These are phyloP conservation scores for Diutina mesorugosa DNA, from an alignment of 1,139 yeast genomes.

Conservation along the genomic window DNA sequence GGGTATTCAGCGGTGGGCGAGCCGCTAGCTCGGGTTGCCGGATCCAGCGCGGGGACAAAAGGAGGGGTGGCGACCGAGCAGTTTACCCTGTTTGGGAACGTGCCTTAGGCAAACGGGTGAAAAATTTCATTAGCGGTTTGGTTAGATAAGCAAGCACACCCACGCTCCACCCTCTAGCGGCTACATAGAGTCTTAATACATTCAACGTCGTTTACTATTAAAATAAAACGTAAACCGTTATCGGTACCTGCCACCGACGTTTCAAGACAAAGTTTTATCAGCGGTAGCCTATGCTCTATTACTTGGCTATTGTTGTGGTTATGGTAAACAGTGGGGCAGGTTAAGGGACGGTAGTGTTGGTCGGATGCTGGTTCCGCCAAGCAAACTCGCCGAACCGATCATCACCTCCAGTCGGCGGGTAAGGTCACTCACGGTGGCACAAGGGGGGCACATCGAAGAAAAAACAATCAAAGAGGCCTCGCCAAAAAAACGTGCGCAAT, in stretches of 20 bases:
- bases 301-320: not conserved
- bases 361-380: not conserved
- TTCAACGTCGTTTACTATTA: not conserved
- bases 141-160: too few relatives aligned
- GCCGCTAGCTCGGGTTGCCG: not conserved
- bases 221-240: too few relatives aligned
- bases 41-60: not conserved
- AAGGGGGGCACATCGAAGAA: not conserved
- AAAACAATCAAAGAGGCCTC: not conserved
- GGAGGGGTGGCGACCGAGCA: not conserved
- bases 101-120: too few relatives aligned
- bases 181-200: not conserved
- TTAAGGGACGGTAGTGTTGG: not conserved
- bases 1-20: not conserved
- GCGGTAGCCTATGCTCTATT: too few relatives aligned
- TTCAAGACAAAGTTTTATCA: too few relatives aligned
- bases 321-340: too few relatives aligned
- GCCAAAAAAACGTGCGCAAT: not conserved
- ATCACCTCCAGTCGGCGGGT: not conserved
- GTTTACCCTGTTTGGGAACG: not conserved
- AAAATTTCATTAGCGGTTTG: too few relatives aligned
- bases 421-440: not conserved
- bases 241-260: too few relatives aligned
- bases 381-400: not conserved
- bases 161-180: not conserved